A percentile compares a stretch with the other conserved stretches of the same genome.
phyloP scores from a whole-genome alignment of 208 protist species.

The Leishmania martiniquensis region DNA sequence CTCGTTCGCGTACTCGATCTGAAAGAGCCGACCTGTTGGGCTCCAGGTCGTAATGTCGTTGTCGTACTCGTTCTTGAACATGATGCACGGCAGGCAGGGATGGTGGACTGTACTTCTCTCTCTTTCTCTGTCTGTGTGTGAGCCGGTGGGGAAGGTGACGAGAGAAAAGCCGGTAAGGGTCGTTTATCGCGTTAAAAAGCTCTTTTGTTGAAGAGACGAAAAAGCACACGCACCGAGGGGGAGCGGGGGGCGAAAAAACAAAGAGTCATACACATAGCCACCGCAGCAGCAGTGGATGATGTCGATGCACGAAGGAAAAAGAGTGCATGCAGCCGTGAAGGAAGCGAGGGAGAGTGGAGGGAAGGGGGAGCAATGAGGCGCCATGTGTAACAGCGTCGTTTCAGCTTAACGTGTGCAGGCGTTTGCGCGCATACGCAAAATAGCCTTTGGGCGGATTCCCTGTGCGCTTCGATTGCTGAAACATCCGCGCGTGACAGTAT shows the following conservation, averaged over 20 bases:
- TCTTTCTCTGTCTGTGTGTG: not conserved
- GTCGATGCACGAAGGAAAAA: too few relatives aligned
- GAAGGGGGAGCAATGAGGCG: not conserved
- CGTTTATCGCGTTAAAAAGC: too few relatives aligned
- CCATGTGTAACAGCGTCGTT: too few relatives aligned
- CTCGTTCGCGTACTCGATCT: conserved; percentile 99
- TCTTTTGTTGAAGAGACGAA: too few relatives aligned
- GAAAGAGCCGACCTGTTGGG: conserved; percentile 96
- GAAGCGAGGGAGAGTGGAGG: not conserved
- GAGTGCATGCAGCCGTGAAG: too few relatives aligned
- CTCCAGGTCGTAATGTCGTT: conserved; percentile 99
- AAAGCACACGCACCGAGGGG: too few relatives aligned
- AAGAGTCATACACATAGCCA: not conserved
- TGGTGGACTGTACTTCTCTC: not conserved
- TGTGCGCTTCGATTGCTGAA: not conserved
- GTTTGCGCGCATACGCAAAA: not conserved
- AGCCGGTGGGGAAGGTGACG: too few relatives aligned
- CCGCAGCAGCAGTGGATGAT: too few relatives aligned
- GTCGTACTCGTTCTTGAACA: conserved; percentile 97
- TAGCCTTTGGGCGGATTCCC: not conserved
- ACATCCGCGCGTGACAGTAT: not conserved
- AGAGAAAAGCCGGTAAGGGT: too few relatives aligned
- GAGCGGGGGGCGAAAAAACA: not conserved
- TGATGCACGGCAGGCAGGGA: conserved; percentile 9
- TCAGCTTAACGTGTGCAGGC: too few relatives aligned